Percentiles rank a stretch among this genome's conserved stretches.
phyloP scores from a whole-genome alignment of 164 flowering plant genomes.

The Protea cynaroides region DNA sequence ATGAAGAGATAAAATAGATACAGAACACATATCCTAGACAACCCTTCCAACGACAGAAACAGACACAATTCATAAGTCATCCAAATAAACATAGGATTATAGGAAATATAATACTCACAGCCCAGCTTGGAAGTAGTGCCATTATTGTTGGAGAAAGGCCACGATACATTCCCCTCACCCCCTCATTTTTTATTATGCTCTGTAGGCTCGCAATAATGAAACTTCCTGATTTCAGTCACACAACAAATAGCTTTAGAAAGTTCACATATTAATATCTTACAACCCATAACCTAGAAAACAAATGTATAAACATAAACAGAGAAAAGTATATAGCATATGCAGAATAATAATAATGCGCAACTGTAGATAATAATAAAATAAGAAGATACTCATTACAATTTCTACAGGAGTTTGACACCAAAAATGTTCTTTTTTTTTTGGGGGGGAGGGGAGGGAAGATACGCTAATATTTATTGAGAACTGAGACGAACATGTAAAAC shows the following conservation, averaged over 20 bases:
- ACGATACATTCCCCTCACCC: slow-evolving; percentile 80
- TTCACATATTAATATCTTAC: background rate
- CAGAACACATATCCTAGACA: background rate
- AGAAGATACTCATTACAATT: too few species aligned
- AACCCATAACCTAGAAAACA: too few species aligned
- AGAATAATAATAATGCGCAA: background rate
- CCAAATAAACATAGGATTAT: background rate
- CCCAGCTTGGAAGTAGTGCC: slow-evolving; percentile 94
- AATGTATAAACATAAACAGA: background rate
- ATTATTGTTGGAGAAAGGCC: slow-evolving; percentile 93
- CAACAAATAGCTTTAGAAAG: background rate
- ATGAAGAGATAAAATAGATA: background rate
- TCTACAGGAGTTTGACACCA: too few species aligned
- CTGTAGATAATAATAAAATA: too few species aligned
- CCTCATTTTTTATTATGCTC: slow-evolving; percentile 63
- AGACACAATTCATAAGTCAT: background rate
- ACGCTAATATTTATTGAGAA: too few species aligned
- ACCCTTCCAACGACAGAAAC: background rate
- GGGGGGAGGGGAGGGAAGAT: too few species aligned
- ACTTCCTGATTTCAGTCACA: slow-evolving; percentile 50
- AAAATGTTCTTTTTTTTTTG: too few species aligned
- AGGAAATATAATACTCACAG: slow-evolving; percentile 57
- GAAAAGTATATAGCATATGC: slow-evolving; percentile 1
- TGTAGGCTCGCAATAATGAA: slow-evolving; percentile 60
- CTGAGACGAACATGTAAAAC: too few species aligned